Percentiles rank a stretch among this genome's conserved stretches.
Evolutionary conservation across 139 green algal species (phyloP).

Genomic region (Coelastrella sp.): DNA sequence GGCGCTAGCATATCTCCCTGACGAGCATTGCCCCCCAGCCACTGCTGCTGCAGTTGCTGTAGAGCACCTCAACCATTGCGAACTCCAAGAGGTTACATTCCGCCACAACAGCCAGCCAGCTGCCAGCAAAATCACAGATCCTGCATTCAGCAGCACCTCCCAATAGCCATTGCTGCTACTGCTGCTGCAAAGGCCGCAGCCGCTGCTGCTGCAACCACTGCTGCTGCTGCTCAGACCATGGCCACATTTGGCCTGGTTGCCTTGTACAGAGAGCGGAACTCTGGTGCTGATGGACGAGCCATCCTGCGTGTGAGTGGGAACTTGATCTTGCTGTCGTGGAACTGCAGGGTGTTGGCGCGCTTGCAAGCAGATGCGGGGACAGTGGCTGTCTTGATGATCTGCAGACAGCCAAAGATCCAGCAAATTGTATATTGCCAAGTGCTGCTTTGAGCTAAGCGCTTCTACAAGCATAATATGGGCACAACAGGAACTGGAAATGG

Average conservation of each 20-base stretch:
- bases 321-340: constrained; percentile 96
- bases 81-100: neutral
- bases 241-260: constrained; percentile 84
- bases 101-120: neutral
- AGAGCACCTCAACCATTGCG: neutral
- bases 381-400: constrained; percentile 98
- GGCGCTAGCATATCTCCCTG: no score
- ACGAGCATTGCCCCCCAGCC: neutral
- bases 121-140: no score
- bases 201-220: neutral
- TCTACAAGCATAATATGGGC: no score
- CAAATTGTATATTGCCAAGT: neutral
- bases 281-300: constrained; percentile 58
- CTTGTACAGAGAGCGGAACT: constrained; percentile 92
- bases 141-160: neutral
- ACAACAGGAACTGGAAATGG: no score
- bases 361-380: constrained; percentile 88
- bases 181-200: neutral
- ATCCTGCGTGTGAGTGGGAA: constrained; percentile 89
- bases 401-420: neutral
- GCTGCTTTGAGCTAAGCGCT: neutral
- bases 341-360: constrained; percentile 93
- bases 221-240: constrained; percentile 76
- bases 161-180: neutral
- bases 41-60: neutral